Base-by-base conservation (phyloP, 2,329 filamentous ascomycete species). In the Chaetoscypha palmicola region DNA sequence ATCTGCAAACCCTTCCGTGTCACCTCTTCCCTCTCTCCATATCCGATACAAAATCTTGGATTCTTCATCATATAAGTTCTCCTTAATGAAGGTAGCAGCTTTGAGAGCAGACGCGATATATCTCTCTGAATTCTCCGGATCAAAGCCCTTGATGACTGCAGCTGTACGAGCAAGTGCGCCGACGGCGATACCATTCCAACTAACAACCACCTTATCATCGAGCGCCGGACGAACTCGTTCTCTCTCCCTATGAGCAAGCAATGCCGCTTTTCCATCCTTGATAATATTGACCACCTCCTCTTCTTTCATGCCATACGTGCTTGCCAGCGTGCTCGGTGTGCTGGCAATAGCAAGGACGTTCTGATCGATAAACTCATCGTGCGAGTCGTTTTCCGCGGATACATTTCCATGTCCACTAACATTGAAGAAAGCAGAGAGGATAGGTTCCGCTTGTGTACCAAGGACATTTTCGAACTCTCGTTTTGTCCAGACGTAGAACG, bases 331-430 rank as follows among this genome's bases (percentile, higher is more conserved):
- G 16, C 74, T 71, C 0, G 80, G 73, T 0, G 81, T 84, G 48
- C 76, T 79, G 26, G 76, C 76, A 20, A 94, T 74, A 28, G 80
- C 79, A 2, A 96, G 67, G 4, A 95, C 89, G 59, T 97, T 98
- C 61, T 94, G 88, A 57, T 91, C 89, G 58, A 94, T 83, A 48
- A 97, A 91, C 59, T 97, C 91, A 60, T 97, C 91, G 57, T 94
- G 86, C 0, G 86, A 83, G 59, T 98, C 92, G 55, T 91, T 80
- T 43, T 83, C 77, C 3, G 82, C 79, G 24, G 81, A 77, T 1
- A 98, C 83, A 57, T 98, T 97, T 34, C 92, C 92, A 54, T 94
- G 81, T 31, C 86, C 74, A 23, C 77, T 76, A 11, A 96, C 83
- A 47, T 86, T 85, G 79, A 87, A 97, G 64, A 95, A 87, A 3